Evolutionary conservation across 768 basidiomycete species (phyloP).

Genomic region (Psilocybe azurescens): DNA sequence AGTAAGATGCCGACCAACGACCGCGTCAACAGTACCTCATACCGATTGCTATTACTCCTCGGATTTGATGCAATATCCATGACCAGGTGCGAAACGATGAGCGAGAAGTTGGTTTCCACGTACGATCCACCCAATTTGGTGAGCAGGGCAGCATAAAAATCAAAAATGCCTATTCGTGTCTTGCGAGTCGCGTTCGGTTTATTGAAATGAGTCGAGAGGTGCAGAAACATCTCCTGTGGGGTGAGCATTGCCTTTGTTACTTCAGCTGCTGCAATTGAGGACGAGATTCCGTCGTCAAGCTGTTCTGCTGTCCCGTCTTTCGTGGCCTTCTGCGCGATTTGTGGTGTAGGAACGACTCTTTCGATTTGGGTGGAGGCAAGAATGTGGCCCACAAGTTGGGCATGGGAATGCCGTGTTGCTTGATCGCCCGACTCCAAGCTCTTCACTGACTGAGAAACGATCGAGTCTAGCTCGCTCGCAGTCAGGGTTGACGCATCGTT

Average conservation of each 20-base stretch:
- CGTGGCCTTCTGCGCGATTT: conserved; percentile 60
- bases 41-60: conserved; percentile 58
- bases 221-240: conserved; percentile 80
- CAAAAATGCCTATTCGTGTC: conserved; percentile 84
- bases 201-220: conserved; percentile 83
- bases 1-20: conserved; percentile 79
- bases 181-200: conserved; percentile 70
- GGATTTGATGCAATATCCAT: conserved; percentile 73
- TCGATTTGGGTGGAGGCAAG: conserved; percentile 85
- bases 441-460: conserved; percentile 70
- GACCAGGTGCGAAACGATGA: conserved; percentile 81
- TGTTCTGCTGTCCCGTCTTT: conserved; percentile 65
- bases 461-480: conserved; percentile 75
- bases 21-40: conserved; percentile 76
- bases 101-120: conserved; percentile 82
- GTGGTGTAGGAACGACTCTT: conserved; percentile 48
- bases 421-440: conserved; percentile 86
- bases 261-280: conserved; percentile 54
- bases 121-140: conserved; percentile 75
- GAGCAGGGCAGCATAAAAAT: conserved; percentile 84
- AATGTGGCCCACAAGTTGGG: conserved; percentile 82
- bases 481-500: conserved; percentile 58
- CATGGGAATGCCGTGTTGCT: conserved; percentile 77
- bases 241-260: conserved; percentile 71
- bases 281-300: conserved; percentile 57